Conservation (phyloP, 306 rosid species). For the Gynostemma pentaphyllum region DNA sequence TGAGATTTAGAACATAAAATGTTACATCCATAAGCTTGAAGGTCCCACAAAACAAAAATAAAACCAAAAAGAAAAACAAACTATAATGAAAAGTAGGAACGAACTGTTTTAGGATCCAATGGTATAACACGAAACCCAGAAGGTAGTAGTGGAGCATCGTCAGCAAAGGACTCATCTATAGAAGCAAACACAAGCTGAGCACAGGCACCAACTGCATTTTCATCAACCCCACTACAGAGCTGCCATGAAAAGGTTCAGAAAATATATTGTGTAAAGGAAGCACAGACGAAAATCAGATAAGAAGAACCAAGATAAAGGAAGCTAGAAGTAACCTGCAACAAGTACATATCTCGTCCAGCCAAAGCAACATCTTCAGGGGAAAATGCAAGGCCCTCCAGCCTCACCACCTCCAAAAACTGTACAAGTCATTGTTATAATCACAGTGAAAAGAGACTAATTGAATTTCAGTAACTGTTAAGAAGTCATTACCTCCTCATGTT, state of each 20-base stretch:
- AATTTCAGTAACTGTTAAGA: background rate
- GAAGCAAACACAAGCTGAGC: conserved; percentile 98
- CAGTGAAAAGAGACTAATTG: background rate
- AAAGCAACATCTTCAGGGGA: conserved; percentile 78
- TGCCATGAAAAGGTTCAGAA: conserved; percentile 19
- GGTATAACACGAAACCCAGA: conserved; percentile 97
- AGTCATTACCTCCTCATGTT: conserved; percentile 72
- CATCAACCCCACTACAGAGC: conserved; percentile 92
- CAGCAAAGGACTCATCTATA: conserved; percentile 90
- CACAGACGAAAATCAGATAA: background rate
- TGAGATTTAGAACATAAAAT: background rate
- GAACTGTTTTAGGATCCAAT: conserved; percentile 75
- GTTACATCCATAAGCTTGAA: background rate
- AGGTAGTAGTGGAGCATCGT: conserved; percentile 81
- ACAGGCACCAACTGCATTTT: conserved; percentile 74
- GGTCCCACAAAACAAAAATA: background rate
- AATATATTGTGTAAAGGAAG: background rate
- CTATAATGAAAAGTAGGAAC: background rate
- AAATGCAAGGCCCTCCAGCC: conserved; percentile 92
- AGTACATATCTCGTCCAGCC: conserved; percentile 76
- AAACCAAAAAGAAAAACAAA: background rate
- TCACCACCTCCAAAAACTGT: conserved; percentile 91
- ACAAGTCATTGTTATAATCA: background rate
- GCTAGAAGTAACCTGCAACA: conserved; percentile 54
- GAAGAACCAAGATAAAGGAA: background rate